Evolutionary conservation across 345 rosid genomes (phyloP), one percentile per base, ranked within the genome.

Genomic region (Orychophragmus violaceus): DNA sequence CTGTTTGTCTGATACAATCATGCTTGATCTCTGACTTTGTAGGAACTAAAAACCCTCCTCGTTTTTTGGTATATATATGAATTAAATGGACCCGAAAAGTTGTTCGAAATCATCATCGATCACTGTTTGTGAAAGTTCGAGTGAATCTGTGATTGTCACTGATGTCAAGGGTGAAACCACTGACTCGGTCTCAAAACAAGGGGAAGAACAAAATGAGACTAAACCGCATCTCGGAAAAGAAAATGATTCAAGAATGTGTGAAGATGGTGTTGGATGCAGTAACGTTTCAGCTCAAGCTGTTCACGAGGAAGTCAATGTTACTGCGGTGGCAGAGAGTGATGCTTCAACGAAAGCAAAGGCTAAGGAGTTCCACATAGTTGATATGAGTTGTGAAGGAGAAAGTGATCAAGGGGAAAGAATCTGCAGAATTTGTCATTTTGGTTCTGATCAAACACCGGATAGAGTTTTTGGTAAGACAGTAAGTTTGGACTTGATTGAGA

Each of bases 361-460:
- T 16, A 81, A 83, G 59, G 78, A 78, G 39, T 71, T 83, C 0
- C 72, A 71, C 27, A 74, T 80, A 70, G 55, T 83, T 16, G 86
- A 85, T 76, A 18, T 84, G 57, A 70, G 60, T 22, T 76, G 54
- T 35, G 79, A 10, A 22, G 80, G 28, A 23, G 77, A 77, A 18
- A 65, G 53, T 17, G 90, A 79, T 24, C 6, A 24, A 7, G 80
- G 81, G 41, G 88, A 87, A 66, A 80, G 55, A 46, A 80, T 89
- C 64, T 93, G 98, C 64, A 82, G 98, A 75, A 93, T 93, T 67
- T 93, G 97, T 75, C 91, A 89, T 68, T 83, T 93, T 82, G 81
- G 58, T 68, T 77, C 87, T 14, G 96, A 89, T 56, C 90, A 76
- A 62, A 51, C 76, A 11, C 36, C 60, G 4, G 71, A 51, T 23